Conservation (phyloP, 495 filamentous ascomycete species). For the Aspergillus wentii region DNA sequence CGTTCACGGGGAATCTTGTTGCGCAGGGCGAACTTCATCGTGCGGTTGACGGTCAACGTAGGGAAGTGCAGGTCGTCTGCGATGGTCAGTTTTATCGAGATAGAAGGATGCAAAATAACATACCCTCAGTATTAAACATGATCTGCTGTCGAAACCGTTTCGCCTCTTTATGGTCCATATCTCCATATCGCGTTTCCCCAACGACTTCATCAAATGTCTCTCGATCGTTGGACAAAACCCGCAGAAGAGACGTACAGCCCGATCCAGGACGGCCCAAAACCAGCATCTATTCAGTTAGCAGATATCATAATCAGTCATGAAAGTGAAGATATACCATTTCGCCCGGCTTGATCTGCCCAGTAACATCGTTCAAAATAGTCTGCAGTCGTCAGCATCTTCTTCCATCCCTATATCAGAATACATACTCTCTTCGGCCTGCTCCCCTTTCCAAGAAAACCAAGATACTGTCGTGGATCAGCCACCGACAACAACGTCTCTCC, state of each 20-base stretch:
- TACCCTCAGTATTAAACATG: slow-evolving; percentile 40
- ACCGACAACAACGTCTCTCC: slow-evolving; percentile 31
- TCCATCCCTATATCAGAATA: not conserved
- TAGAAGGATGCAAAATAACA: slow-evolving; percentile 2
- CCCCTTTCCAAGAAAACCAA: slow-evolving; percentile 13
- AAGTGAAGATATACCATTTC: slow-evolving; percentile 29
- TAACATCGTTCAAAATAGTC: slow-evolving; percentile 34
- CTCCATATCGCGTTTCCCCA: slow-evolving; percentile 29
- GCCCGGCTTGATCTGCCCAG: slow-evolving; percentile 32
- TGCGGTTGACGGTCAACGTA: slow-evolving; percentile 73
- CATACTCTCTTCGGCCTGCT: slow-evolving; percentile 26
- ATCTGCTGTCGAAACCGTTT: slow-evolving; percentile 33
- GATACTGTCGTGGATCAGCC: slow-evolving; percentile 27
- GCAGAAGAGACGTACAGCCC: slow-evolving; percentile 38
- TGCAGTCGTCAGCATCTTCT: slow-evolving; percentile 5
- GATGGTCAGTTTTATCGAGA: slow-evolving; percentile 34
- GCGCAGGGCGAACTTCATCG: slow-evolving; percentile 71
- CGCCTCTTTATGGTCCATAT: slow-evolving; percentile 30
- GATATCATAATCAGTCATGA: too few species aligned
- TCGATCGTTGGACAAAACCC: slow-evolving; percentile 34
- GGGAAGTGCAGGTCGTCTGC: slow-evolving; percentile 74
- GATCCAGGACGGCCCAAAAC: slow-evolving; percentile 41
- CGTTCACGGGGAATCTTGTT: slow-evolving; percentile 63
- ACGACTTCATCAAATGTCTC: slow-evolving; percentile 29
- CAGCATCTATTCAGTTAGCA: slow-evolving; percentile 23